A percentile compares a stretch with the other conserved stretches of the same genome.
Conservation (phyloP, 1,284 basidiomycete species). For the Xerocomus nothofagi region DNA sequence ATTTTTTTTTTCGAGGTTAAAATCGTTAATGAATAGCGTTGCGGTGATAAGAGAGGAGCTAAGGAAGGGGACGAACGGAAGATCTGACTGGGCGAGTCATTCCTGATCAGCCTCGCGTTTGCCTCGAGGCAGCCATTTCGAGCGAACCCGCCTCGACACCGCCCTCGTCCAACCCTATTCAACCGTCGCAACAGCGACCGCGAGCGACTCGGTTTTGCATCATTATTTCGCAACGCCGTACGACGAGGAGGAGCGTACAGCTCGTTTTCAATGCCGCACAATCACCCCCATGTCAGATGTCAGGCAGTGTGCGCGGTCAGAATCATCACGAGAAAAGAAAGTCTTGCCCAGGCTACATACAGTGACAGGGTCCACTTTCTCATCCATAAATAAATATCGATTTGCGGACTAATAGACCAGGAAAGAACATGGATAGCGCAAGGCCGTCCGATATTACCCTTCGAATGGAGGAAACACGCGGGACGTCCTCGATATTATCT, state of each 20-base stretch:
- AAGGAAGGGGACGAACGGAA: background rate
- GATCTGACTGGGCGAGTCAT: conserved; percentile 5
- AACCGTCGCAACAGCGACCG: background rate
- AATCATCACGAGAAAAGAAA: conserved; percentile 14
- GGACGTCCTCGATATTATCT: background rate
- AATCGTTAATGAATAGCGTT: background rate
- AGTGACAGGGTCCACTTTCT: conserved; percentile 13
- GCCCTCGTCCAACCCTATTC: background rate
- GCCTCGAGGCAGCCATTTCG: conserved; percentile 28
- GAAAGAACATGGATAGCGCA: conserved; percentile 2
- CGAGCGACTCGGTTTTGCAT: background rate
- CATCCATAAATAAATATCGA: conserved; percentile 16
- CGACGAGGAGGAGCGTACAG: background rate
- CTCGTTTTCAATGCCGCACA: background rate
- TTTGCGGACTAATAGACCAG: background rate
- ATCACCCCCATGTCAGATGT: background rate
- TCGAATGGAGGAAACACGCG: background rate
- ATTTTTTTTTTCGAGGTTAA: conserved; percentile 5
- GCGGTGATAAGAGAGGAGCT: conserved; percentile 12
- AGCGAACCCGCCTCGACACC: conserved; percentile 3
- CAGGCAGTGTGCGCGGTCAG: conserved; percentile 1
- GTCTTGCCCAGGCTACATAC: background rate
- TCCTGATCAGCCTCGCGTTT: conserved; percentile 19
- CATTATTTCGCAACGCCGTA: background rate
- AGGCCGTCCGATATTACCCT: conserved; percentile 7